Evolutionary conservation across 805 yeast genomes (phyloP).

Genomic region (Wickerhamomyces ciferrii): DNA sequence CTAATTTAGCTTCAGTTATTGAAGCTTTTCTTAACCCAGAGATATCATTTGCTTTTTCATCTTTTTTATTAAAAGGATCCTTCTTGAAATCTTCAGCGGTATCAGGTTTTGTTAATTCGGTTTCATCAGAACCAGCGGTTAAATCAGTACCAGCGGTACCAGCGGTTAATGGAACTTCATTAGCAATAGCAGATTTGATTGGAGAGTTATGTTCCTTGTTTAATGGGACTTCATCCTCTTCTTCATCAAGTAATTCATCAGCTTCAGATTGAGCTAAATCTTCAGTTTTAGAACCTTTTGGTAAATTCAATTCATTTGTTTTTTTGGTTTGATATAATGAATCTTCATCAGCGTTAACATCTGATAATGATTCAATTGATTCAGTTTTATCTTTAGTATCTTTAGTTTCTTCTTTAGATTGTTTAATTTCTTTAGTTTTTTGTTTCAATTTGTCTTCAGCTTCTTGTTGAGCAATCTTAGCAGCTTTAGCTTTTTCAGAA

Average conservation of each 20-base stretch:
- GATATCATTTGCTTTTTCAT: not conserved
- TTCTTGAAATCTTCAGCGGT: not conserved
- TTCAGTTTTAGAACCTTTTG: slow-evolving; percentile 1
- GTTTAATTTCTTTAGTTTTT: not conserved
- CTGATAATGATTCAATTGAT: slow-evolving; percentile 1
- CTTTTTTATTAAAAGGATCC: not conserved
- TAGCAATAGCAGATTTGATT: not conserved
- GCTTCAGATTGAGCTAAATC: slow-evolving; percentile 4
- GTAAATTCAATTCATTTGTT: slow-evolving; percentile 1
- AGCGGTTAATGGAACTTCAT: not conserved
- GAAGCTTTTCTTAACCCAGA: not conserved
- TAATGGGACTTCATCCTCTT: not conserved
- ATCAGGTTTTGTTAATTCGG: not conserved
- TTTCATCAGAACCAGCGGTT: not conserved
- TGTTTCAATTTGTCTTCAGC: slow-evolving; percentile 2
- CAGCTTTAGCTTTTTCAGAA: slow-evolving; percentile 4
- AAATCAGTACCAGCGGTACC: not conserved
- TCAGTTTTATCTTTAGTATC: slow-evolving; percentile 3
- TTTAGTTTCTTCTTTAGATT: slow-evolving; percentile 3
- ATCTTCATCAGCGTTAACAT: slow-evolving; percentile 2
- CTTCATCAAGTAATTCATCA: slow-evolving; percentile 6
- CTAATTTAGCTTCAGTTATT: not conserved
- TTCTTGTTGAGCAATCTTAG: slow-evolving; percentile 1
- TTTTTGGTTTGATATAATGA: not conserved
- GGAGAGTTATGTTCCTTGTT: not conserved